A percentile compares a stretch with the other conserved stretches of the same genome.
phyloP scores from a whole-genome alignment of 345 rosid species.

The Salix exigua region DNA sequence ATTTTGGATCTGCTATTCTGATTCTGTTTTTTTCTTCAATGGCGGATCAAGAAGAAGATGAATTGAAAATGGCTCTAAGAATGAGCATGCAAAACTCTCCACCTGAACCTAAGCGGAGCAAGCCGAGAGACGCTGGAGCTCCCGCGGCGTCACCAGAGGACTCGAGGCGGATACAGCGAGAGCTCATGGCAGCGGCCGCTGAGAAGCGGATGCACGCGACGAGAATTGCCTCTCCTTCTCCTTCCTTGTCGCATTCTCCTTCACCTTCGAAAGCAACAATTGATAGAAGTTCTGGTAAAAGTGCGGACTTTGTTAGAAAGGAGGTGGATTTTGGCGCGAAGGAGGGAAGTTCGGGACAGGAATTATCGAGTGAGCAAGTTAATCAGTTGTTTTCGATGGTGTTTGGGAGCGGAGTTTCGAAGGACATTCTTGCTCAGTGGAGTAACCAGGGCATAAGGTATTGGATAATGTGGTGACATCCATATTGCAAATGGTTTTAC shows the following conservation, averaged over 20 bases:
- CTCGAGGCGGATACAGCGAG: slow-evolving; percentile 64
- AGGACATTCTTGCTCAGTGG: slow-evolving; percentile 83
- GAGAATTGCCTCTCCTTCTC: slow-evolving; percentile 12
- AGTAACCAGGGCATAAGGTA: slow-evolving; percentile 98
- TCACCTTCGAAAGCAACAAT: slow-evolving; percentile 21
- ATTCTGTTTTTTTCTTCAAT: slow-evolving; percentile 23
- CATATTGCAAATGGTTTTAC: not conserved
- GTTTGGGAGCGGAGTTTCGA: slow-evolving; percentile 69
- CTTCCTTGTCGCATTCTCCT: slow-evolving; percentile 9
- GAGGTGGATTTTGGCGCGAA: slow-evolving; percentile 27
- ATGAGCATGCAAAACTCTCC: slow-evolving; percentile 89
- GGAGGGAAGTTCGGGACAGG: slow-evolving; percentile 26
- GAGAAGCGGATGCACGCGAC: slow-evolving; percentile 72
- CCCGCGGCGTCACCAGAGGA: slow-evolving; percentile 55
- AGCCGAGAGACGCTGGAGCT: slow-evolving; percentile 57
- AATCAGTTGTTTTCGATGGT: slow-evolving; percentile 63
- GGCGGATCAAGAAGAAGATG: slow-evolving; percentile 98
- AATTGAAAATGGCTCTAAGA: slow-evolving; percentile 72
- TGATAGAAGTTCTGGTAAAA: slow-evolving; percentile 10
- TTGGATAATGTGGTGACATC: not conserved
- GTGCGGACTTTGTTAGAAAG: slow-evolving; percentile 19
- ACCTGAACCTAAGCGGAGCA: slow-evolving; percentile 96
- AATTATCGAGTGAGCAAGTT: slow-evolving; percentile 48
- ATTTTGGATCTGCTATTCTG: slow-evolving; percentile 4
- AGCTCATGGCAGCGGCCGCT: slow-evolving; percentile 96